Conservation (phyloP, 2,329 filamentous ascomycete genomes). For the Ophiostoma piceae region DNA sequence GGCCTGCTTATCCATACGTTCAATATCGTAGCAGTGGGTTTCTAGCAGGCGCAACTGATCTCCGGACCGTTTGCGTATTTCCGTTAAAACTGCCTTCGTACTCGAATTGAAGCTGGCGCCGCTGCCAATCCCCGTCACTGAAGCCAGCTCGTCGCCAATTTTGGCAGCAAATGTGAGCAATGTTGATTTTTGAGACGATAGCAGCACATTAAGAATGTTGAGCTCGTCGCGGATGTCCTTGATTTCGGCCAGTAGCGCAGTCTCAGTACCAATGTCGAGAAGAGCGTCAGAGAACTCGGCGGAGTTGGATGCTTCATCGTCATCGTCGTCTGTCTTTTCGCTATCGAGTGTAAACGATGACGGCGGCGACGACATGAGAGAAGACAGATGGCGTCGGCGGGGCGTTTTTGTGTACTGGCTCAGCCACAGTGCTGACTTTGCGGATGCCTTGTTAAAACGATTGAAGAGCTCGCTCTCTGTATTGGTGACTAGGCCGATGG, state of each 20-base stretch:
- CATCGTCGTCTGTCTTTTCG: constrained; percentile 19
- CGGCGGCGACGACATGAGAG: constrained; percentile 12
- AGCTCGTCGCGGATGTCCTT: constrained; percentile 65
- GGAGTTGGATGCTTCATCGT: not conserved
- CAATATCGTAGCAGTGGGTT: constrained; percentile 54
- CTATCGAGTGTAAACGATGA: constrained; percentile 13
- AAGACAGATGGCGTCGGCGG: constrained; percentile 14
- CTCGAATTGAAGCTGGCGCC: not conserved
- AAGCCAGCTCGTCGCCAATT: constrained; percentile 34
- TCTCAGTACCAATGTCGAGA: constrained; percentile 57
- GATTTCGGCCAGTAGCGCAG: constrained; percentile 55
- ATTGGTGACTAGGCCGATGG: constrained; percentile 51
- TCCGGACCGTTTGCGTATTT: constrained; percentile 50
- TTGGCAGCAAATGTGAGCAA: constrained; percentile 40
- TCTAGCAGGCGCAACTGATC: constrained; percentile 56
- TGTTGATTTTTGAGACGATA: constrained; percentile 24
- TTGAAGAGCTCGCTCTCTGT: constrained; percentile 55
- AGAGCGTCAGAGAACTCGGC: constrained; percentile 48
- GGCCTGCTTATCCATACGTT: constrained; percentile 59
- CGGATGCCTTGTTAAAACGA: constrained; percentile 54
- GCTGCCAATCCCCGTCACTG: constrained; percentile 19
- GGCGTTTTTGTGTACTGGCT: constrained; percentile 36
- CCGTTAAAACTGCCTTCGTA: constrained; percentile 24
- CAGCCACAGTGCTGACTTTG: constrained; percentile 51
- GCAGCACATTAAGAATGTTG: constrained; percentile 51